phyloP scores from a whole-genome alignment of 139 green algal species.

The Picochlorum costavermella region DNA sequence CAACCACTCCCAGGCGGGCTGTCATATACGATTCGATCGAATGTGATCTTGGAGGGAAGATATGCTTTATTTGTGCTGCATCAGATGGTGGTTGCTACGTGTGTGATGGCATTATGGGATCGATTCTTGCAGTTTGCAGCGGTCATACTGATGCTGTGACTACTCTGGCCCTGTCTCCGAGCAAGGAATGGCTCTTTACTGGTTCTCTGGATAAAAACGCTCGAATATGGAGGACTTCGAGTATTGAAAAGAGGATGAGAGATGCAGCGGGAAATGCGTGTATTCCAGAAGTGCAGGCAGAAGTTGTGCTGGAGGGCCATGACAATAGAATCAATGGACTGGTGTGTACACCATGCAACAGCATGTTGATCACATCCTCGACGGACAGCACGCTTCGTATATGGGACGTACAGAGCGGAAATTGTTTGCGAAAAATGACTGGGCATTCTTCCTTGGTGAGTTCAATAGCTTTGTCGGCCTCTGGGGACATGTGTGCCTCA shows the following conservation, averaged over 20 bases:
- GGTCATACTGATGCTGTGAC: conserved; percentile 1
- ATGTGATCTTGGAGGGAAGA: neutral
- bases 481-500: conserved; percentile 5
- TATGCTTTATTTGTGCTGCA: neutral
- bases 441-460: conserved; percentile 2
- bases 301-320: neutral
- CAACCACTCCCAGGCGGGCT: neutral
- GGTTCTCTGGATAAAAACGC: neutral
- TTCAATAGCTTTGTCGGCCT: conserved; percentile 6
- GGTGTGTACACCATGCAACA: neutral
- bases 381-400: conserved; percentile 2
- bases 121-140: neutral
- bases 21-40: neutral
- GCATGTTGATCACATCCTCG: conserved; percentile 2
- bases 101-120: neutral
- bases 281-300: neutral
- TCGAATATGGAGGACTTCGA: neutral
- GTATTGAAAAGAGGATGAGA: neutral
- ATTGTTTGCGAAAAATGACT: neutral
- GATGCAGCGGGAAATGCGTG: neutral
- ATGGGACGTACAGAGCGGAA: neutral
- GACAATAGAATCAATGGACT: conserved; percentile 5
- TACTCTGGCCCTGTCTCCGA: neutral
- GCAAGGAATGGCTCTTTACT: neutral
- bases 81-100: neutral